Conservation (phyloP, 495 filamentous ascomycete species). For the Hypoxylon subgilvum region DNA sequence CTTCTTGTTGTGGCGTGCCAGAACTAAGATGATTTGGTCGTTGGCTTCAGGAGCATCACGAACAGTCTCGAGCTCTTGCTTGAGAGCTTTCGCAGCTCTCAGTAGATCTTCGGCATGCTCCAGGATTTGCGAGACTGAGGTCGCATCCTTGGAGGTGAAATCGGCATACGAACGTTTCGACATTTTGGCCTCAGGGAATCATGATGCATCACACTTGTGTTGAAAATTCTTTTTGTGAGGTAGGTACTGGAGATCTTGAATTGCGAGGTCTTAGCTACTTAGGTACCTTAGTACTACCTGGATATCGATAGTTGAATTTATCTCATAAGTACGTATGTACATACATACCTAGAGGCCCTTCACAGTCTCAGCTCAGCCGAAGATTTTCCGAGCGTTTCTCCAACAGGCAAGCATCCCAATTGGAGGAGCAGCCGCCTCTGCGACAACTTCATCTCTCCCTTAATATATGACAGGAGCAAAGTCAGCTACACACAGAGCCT, state of each 20-base stretch:
- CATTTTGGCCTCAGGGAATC: too few species aligned
- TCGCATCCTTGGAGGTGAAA: conserved; percentile 15
- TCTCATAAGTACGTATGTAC: too few species aligned
- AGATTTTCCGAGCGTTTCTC: conserved; percentile 15
- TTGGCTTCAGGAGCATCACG: conserved; percentile 10
- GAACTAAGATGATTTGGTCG: conserved; percentile 21
- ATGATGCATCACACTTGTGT: too few species aligned
- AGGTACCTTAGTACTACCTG: too few species aligned
- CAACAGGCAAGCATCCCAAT: neutral
- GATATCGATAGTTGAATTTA: neutral
- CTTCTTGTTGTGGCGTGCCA: conserved; percentile 37
- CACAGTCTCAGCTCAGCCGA: too few species aligned
- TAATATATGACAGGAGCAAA: conserved; percentile 1
- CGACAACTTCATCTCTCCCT: conserved; percentile 14
- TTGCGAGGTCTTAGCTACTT: too few species aligned
- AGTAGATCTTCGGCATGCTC: conserved; percentile 44
- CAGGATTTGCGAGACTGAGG: conserved; percentile 27
- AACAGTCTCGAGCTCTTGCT: conserved; percentile 35
- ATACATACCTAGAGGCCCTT: too few species aligned
- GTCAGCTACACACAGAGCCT: conserved; percentile 18
- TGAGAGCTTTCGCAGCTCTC: conserved; percentile 36
- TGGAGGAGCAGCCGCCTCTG: neutral
- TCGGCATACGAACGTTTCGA: conserved; percentile 39
- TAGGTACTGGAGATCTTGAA: too few species aligned
- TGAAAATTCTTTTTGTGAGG: too few species aligned